These are phyloP conservation scores for Phytopythium litorale DNA, from an alignment of 352 stramenopile genomes.

Conservation along the genomic window DNA sequence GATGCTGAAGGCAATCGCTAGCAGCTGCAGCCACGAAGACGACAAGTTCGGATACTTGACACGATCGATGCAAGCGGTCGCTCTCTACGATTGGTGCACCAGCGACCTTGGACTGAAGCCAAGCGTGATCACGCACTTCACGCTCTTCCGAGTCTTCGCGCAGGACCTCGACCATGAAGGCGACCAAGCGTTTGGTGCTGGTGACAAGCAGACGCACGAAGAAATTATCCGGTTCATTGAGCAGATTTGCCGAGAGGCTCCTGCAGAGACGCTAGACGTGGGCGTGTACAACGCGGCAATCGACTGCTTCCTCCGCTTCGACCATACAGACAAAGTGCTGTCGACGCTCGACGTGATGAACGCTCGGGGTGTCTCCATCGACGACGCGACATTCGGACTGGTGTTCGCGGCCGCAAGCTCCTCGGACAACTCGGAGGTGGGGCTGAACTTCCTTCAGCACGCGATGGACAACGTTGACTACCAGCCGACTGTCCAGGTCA, in stretches of 20 bases:
- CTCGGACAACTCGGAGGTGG: constrained; percentile 39
- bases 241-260: constrained; percentile 38
- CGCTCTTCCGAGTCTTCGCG: constrained; percentile 49
- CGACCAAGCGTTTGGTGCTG: not conserved
- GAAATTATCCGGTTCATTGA: constrained; percentile 36
- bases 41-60: constrained; percentile 2
- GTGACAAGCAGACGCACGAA: not conserved
- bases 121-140: constrained; percentile 37
- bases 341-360: constrained; percentile 63
- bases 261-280: constrained; percentile 26
- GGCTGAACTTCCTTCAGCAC: constrained; percentile 59
- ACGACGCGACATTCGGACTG: constrained; percentile 46
- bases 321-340: constrained; percentile 43
- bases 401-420: constrained; percentile 54
- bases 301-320: constrained; percentile 52
- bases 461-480: constrained; percentile 40
- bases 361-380: constrained; percentile 29
- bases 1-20: constrained; percentile 20
- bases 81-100: constrained; percentile 30
- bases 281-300: constrained; percentile 66
- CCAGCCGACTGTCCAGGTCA: constrained; percentile 35
- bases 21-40: constrained; percentile 12
- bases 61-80: constrained; percentile 21
- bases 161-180: constrained; percentile 26
- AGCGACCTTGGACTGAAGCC: constrained; percentile 21